These are phyloP conservation scores for Taiozyma sp. DNA, from an alignment of 1,139 yeast species.

Conservation along the genomic window DNA sequence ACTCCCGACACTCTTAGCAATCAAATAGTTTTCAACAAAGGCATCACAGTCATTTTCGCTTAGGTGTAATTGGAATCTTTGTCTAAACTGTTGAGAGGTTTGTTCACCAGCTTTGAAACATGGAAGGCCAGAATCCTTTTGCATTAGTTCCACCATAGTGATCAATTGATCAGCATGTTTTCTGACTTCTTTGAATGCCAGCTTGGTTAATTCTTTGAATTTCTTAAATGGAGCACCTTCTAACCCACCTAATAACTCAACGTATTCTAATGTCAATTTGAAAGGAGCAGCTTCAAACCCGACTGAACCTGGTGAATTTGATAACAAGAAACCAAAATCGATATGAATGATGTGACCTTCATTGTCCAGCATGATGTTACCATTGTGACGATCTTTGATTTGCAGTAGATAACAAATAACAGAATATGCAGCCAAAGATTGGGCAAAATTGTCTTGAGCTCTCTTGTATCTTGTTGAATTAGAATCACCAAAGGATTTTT, in stretches of 20 bases:
- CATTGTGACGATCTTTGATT: conserved; percentile 94
- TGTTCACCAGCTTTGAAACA: conserved; percentile 87
- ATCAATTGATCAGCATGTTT: conserved; percentile 68
- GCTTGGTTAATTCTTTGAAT: conserved; percentile 60
- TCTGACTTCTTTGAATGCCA: conserved; percentile 69
- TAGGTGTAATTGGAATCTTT: conserved; percentile 74
- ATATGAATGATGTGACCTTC: conserved; percentile 96
- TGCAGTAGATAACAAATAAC: conserved; percentile 84
- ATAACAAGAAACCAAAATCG: conserved; percentile 89
- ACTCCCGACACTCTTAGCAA: conserved; percentile 82
- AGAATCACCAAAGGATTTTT: conserved; percentile 63
- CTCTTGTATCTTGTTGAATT: conserved; percentile 47
- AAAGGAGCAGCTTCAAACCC: conserved; percentile 98
- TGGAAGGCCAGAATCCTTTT: conserved; percentile 81
- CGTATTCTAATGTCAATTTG: conserved; percentile 82
- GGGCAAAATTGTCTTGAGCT: conserved; percentile 82
- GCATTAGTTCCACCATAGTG: conserved; percentile 88
- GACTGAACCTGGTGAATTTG: conserved; percentile 94
- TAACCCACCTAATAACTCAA: conserved; percentile 79
- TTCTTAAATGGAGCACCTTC: conserved; percentile 53
- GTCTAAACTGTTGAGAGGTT: conserved; percentile 72
- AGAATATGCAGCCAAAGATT: conserved; percentile 85
- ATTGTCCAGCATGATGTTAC: conserved; percentile 88
- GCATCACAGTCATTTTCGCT: conserved; percentile 68
- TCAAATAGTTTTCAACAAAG: conserved; percentile 70